Base-by-base conservation (phyloP, 805 yeast genomes). In the Tetrapisispora fleetii region DNA sequence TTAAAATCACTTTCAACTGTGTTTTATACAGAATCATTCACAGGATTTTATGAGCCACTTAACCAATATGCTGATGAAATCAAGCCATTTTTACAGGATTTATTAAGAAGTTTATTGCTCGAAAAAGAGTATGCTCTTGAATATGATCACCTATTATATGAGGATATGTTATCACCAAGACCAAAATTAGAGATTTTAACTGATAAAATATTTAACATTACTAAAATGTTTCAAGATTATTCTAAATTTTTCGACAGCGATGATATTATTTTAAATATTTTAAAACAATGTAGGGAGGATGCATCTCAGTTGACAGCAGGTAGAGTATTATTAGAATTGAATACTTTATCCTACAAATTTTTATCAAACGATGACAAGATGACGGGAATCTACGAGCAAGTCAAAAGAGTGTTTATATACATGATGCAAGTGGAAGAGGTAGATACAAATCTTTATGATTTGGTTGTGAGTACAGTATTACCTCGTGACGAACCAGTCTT, bases 401-500 rank as follows among this genome's bases (percentile, higher is more conserved):
- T 85, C 0, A 91, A 91, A 63, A 72, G 95, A 52, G 83, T 89
- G 55, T 68, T 90, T n/a, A 67, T 84, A 16, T 88, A 88, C 59
- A 79, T 91, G 58, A 79, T 90, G 52, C 80, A 89, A 54, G 85
- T 93, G 6, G 97, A 93, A 69, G 74, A 70, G 43, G 77, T 78
- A 14, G 81, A 81, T 24, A 70, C 76, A 1, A 81, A 80, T 53
- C 72, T 91, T 42, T 75, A 83, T 48, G 91, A 85, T 36, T 47
- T 64, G 11, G 58, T 57, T 19, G 52, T 56, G 1, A 58, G 66
- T 46, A 45, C 54, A 9, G 55, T 60, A 9, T 44, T 60, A 1
- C 61, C 81, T 0, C 73, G 71, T 17, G 91, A 91, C 61, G 99
- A 93, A 62, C 65, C 70, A 6, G 71, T 66, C 46, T 89, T 84